Evolutionary conservation across 345 rosid genomes (phyloP), one percentile per base, ranked within the genome.

Genomic region (Moricandia moricandioides): DNA sequence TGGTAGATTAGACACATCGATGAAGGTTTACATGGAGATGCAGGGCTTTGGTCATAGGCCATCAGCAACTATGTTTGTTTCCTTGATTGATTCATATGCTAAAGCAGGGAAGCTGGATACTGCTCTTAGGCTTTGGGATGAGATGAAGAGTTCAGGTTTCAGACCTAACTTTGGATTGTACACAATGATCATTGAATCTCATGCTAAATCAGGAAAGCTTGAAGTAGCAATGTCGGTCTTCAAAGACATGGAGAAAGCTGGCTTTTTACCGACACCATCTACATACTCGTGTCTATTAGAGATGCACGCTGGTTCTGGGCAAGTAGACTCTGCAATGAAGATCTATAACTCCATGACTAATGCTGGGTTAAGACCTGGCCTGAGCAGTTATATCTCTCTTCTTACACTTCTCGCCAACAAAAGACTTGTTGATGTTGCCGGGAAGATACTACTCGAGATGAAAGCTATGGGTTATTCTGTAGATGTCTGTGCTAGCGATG

Each of bases 191-290:
- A 85, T 87, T 63, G 99, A 92, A 74, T 88, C 99, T 70, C 98
- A 90, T 79, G 98, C 97, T 3, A 92, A 96, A 78, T 89, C 99
- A 1, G 99, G 98, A 78, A 96, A 96, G 84, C 99, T 92, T 30
- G 96, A 96, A 73, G 79, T 82, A 65, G 97, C 99, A 59, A 88
- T 88, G 89, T 87, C 97, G 34, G 80, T 88, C 40, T 96, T 89
- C 40, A 80, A 79, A 45, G 97, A 96, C 56, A 92, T 91, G 98
- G 99, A 92, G 82, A 92, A 81, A 81, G 92, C 97, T 61, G 99
- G 99, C 47, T 95, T 91, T 72, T 83, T 88, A 63, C 97, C 99
- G 4, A 90, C 98, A 27, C 91, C 96, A 2, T 90, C 99, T 2
- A 92, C 99, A 1, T 92, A 88, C 70, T 96, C 96, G 1, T 89